phyloP scores from a whole-genome alignment of 2,329 filamentous ascomycete genomes.

The Nothomitra cinnamomea region DNA sequence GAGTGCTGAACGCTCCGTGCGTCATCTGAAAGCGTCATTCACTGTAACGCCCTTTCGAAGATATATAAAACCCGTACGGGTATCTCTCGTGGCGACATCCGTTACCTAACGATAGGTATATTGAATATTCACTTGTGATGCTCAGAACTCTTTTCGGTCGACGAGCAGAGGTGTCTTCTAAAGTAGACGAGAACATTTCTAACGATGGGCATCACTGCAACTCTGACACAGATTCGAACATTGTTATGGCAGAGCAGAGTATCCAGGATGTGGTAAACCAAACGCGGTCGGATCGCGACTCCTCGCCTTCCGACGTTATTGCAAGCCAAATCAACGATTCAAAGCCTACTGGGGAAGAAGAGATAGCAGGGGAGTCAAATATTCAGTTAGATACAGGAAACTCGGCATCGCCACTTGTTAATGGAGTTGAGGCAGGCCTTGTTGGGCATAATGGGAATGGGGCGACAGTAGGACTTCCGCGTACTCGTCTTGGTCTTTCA shows the following conservation, averaged over 20 bases:
- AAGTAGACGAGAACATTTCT: background rate
- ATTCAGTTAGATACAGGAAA: background rate
- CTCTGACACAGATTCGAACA: constrained; percentile 28
- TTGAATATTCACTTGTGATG: constrained; percentile 6
- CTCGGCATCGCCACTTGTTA: background rate
- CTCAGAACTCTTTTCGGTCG: constrained; percentile 3
- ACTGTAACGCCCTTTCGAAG: background rate
- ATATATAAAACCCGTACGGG: background rate
- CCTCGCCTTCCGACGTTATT: constrained; percentile 47
- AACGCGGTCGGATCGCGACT: constrained; percentile 48
- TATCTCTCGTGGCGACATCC: constrained; percentile 13
- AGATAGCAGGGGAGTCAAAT: background rate
- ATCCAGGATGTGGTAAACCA: constrained; percentile 56
- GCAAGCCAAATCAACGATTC: constrained; percentile 37
- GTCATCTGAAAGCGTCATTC: background rate
- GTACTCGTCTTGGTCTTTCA: background rate
- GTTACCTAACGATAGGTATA: constrained; percentile 27
- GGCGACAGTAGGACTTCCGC: background rate
- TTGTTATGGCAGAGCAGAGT: constrained; percentile 59
- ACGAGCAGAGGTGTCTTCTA: constrained; percentile 3
- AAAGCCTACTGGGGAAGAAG: constrained; percentile 1
- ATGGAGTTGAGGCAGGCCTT: background rate
- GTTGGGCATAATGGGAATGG: background rate
- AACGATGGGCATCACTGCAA: constrained; percentile 1
- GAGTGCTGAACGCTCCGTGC: constrained; percentile 1